Evolutionary conservation across 2,329 filamentous ascomycete genomes (phyloP).

Genomic region (Exutisphaerella laricina): DNA sequence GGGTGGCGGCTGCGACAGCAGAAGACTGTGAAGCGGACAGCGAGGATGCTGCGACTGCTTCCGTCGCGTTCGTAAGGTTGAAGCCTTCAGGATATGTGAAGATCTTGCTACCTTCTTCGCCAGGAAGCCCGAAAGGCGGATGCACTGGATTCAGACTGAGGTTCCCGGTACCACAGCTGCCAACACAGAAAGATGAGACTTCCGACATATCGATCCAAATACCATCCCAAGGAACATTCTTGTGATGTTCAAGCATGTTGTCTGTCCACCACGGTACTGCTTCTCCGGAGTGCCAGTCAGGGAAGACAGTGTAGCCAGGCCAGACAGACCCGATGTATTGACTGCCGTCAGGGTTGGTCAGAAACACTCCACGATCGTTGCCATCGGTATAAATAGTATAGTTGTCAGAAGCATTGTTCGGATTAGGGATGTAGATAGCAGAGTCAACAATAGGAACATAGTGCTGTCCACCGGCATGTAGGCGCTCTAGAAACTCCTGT

Average conservation of each 20-base stretch:
- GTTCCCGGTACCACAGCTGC: constrained; percentile 63
- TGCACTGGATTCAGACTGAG: constrained; percentile 63
- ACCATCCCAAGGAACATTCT: constrained; percentile 49
- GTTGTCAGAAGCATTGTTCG: constrained; percentile 59
- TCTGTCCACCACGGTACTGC: constrained; percentile 56
- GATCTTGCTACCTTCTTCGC: constrained; percentile 56
- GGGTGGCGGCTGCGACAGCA: constrained; percentile 32
- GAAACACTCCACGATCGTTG: constrained; percentile 31
- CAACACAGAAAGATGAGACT: constrained; percentile 61
- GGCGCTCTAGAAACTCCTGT: constrained; percentile 46
- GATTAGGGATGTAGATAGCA: constrained; percentile 67
- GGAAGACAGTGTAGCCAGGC: constrained; percentile 52
- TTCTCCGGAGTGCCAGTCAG: constrained; percentile 56
- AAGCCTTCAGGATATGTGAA: constrained; percentile 62
- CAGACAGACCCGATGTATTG: constrained; percentile 49
- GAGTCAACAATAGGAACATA: constrained; percentile 58
- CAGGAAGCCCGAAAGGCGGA: constrained; percentile 59
- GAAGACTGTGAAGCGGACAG: constrained; percentile 49
- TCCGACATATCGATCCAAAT: constrained; percentile 60
- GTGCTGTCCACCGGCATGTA: constrained; percentile 52
- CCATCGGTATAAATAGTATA: constrained; percentile 42
- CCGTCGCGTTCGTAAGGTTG: constrained; percentile 61
- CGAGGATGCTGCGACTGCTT: constrained; percentile 56
- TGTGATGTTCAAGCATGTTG: constrained; percentile 48
- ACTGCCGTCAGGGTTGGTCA: constrained; percentile 34